Base-by-base conservation (phyloP, 768 basidiomycete genomes). In the Russula sp. region DNA sequence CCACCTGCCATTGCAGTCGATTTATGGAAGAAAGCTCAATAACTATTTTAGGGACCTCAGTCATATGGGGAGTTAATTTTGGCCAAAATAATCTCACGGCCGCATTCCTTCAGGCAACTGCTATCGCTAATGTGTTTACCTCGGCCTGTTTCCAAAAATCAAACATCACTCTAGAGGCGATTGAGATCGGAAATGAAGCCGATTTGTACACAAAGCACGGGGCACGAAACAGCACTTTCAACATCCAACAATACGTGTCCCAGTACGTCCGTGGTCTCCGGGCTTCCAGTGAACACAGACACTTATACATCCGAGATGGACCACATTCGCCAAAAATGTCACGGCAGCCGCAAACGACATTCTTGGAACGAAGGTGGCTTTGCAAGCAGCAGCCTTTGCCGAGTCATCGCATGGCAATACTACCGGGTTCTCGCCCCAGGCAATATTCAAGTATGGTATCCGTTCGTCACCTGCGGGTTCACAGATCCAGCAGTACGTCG, bases 21-120 rank as follows among this genome's bases (percentile, higher is more conserved):
- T 13, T 1, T 5, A 7, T 11, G 35, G 9, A 18, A 11, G 22
- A 7, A 9, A 34, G 34, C 49, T 51, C 39, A 38, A 53, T 34
- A 42, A 35, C 43, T 43, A 41, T 51, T 39, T 55, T 65, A 84
- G 84, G 79, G 29, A 85, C 84, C 10, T 79, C 78, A 53, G 82
- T 88, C 64, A 81, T 76, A 14, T 88, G 84, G 84, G 86, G 85
- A 14, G 73, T 87, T 50, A 87, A 88, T 70, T 72, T 87, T n/a
- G 84, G 83, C 7, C 69, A 66, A 13, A 65, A 61, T 63, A 70
- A 73, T 51, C 51, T 67, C 18, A 71, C 69, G 16, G 75, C 79
- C 6, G 77, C 75, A 0, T 77, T 76, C 60, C 73, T 81, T 9
- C 78, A 77, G 64, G 78, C 81, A 0, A 71, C 73, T 58, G 76